Base-by-base conservation (phyloP, 2,329 filamentous ascomycete genomes). In the Fonsecaea pedrosoi region DNA sequence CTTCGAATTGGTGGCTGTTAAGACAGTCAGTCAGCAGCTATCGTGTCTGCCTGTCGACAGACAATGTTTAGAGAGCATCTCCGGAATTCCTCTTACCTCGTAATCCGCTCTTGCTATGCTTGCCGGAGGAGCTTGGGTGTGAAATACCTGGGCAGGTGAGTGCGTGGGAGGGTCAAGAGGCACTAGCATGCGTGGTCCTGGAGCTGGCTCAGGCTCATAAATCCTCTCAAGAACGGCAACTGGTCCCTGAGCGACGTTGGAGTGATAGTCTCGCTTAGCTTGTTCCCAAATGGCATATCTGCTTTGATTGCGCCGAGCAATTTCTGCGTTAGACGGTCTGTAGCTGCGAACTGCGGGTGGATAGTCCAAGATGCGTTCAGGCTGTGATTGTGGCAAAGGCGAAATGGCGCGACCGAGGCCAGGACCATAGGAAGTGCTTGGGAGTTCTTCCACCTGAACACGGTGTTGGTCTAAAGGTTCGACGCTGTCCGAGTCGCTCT, bases 201-300 rank as follows among this genome's bases (percentile, higher is more conserved):
- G 48, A 45, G 42, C 38, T 15, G 57, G 35, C 35, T 62, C 64
- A 10, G 60, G 66, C 57, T 70, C 61, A 42, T 70, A 70, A n/a
- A 70, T 57, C 45, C 70, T 62, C 15, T 70, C 67, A 35, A 71
- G 35, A 54, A 66, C 59, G 12, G 67, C 38, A 15, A 64, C 35
- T 34, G 65, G 53, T 18, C 63, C 18, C 42, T 65, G 65, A 25
- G 45, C 60, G 8, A 66, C 18, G 30, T 61, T 66, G 54, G 64
- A 57, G n/a, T 64, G 72, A 66, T 73, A 72, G 34, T 72, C 68
- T 53, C 77, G 76, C 68, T 79, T 74, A 25, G 80, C 80, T 66
- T 79, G 79, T 64, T 82, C 79, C 80, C 81, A 82, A 54, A 80
- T 79, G 71, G 80, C 77, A 68, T 82, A 82, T 70, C 81, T 78